These are phyloP conservation scores for Panicum hallii DNA, from an alignment of 202 grass and related monocot species.

Conservation along the genomic window DNA sequence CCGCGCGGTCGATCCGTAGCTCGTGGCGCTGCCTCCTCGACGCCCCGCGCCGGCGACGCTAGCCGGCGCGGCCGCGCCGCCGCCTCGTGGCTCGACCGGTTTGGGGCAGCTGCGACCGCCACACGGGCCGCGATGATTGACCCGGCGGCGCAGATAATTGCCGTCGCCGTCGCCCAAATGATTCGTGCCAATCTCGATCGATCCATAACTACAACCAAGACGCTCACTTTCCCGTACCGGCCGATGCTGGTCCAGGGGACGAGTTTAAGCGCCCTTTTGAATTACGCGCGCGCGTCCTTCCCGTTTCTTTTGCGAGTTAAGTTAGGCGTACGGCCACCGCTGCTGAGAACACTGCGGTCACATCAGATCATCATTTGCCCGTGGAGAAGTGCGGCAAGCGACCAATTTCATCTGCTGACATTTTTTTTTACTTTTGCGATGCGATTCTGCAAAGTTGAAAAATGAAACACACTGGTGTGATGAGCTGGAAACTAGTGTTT, in stretches of 20 bases:
- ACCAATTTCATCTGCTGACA: background rate
- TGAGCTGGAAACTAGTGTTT: no score
- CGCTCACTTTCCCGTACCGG: background rate
- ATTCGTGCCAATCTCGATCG: slow-evolving; percentile 6
- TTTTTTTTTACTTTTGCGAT: background rate
- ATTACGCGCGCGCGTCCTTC: background rate
- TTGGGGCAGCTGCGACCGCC: background rate
- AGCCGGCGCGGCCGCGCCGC: background rate
- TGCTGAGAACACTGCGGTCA: background rate
- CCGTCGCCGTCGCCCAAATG: slow-evolving; percentile 25
- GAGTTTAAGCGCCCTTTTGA: background rate
- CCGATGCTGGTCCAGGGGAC: background rate
- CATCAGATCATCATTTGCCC: slow-evolving; percentile 28
- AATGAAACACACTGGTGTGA: no score
- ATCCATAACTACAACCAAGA: background rate
- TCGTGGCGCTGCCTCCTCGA: background rate
- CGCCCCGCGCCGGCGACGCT: background rate
- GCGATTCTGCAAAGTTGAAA: background rate
- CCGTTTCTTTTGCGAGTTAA: background rate
- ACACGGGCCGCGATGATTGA: background rate
- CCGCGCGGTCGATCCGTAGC: background rate
- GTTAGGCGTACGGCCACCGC: slow-evolving; percentile 41
- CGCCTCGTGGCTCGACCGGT: background rate
- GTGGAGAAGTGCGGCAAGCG: slow-evolving; percentile 14
- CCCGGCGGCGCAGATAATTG: slow-evolving; percentile 10